Evolutionary conservation across 805 yeast genomes (phyloP), one percentile per base, ranked within the genome.

Genomic region (Suhomyces emberorum): DNA sequence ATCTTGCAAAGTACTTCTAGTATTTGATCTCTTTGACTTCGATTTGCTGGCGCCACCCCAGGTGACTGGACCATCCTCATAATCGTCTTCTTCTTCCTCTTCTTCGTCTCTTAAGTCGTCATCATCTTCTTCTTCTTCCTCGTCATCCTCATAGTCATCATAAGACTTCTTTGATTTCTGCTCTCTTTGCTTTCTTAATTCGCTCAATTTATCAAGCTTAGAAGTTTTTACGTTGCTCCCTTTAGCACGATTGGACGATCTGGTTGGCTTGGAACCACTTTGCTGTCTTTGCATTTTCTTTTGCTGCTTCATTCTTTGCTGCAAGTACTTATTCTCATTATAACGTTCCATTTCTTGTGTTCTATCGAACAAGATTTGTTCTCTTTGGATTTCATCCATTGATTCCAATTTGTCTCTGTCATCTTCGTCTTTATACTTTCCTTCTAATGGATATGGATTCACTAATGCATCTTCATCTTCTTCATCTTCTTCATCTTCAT

Each of bases 401-500:
- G 72, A 80, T 52, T 85, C 65, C 47, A 76, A 67, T 37, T 68
- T 60, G 1, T 65, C 78, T 42, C 86, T 75, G 61, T 93, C 99
- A 7, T 67, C 71, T 36, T 80, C 95, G 59, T 88, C 83, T 51
- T 81, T 85, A 67, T 81, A 93, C 53, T 87, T 88, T 6, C 95
- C 96, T 54, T 88, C 96, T 36, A 91, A 62, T 2, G 98, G 98
- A 57, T 89, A 93, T 7, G 98, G 98, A 51, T 83, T 82, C 30
- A 60, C 51, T 37, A 67, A 51, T 18, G 57, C 65, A 7, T 64
- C 73, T 1, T 60, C 70, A 1, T 59, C 65, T 1, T 47, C 55
- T 10, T 52, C 57, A 4, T 50, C 55, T 1, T 48, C 56, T 4
- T 55, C 65, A 1, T 47, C 51, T 17, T 39, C 52, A 8, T 38